Evolutionary conservation across 805 yeast species (phyloP), one percentile per base, ranked within the genome.

Genomic region (Candida berthetii): DNA sequence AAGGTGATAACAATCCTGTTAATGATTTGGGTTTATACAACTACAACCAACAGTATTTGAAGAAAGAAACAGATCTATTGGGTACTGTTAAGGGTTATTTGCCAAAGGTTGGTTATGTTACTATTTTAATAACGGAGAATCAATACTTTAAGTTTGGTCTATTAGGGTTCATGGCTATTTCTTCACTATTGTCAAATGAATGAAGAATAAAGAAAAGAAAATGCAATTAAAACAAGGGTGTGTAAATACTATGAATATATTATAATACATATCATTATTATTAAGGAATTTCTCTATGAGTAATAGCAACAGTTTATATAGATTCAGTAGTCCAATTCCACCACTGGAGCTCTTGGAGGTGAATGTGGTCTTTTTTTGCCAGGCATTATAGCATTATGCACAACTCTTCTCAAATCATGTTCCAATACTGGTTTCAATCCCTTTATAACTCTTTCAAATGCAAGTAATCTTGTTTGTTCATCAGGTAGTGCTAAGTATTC

Each of bases 1-100:
- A 93, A 62, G 99, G 99, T 61, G 99, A 93, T 62, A 93, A 93
- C 61, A 93, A 93, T 59, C 86, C 90, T 3, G 81, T 85, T 40
- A 95, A 93, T 62, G 99, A 93, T 62, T 71, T 93, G 49, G 82
- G 87, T 14, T 71, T 93, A 36, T 93, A 93, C 58, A 85, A 89
- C 1, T 72, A 77, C 48, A 79, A 77, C 42, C 90, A 87, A 55
- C 69, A 68, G 37, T 93, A 93, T 54, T 68, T 93, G 53, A 80
- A 86, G 52, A 80, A 90, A 48, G 74, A 80, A 33, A 70, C 65
- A 13, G 98, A 93, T 56, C 74, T 93, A 40, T 79, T 87, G 7
- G 98, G 98, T 2, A 80, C 89, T 2, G 99, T 91, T n/a, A 82
- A 82, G 63, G 97, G 85, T 1, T 93, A 90, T 59, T 66, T 93